Conservation (phyloP, 2,329 filamentous ascomycete genomes). For the Neopestalotiopsis sp. region DNA sequence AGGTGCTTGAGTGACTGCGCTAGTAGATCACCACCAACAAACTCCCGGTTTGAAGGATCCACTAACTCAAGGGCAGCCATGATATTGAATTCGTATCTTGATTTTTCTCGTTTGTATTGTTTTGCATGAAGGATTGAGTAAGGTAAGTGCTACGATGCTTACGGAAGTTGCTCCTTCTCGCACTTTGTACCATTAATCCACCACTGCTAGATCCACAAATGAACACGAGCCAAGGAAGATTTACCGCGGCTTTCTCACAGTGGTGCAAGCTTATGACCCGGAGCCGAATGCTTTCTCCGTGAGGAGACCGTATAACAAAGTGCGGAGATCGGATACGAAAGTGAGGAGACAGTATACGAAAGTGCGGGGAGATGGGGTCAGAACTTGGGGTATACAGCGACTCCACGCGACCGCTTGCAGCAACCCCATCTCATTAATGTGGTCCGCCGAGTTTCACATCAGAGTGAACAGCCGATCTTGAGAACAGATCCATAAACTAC, state of each 20-base stretch:
- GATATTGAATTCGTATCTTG: not conserved
- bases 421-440: not conserved
- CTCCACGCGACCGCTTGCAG: not conserved
- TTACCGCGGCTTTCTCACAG: constrained; percentile 1
- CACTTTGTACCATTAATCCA: not conserved
- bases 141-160: not conserved
- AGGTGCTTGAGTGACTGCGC: constrained; percentile 47
- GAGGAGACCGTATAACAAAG: not conserved
- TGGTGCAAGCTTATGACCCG: not conserved
- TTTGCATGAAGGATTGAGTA: not conserved
- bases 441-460: not conserved
- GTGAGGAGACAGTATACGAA: not conserved
- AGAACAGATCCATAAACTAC: not conserved
- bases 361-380: not conserved
- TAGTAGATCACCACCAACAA: constrained; percentile 49
- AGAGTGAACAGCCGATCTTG: not conserved
- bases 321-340: not conserved
- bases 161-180: not conserved
- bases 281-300: not conserved
- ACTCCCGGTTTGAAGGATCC: constrained; percentile 32
- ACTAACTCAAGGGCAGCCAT: constrained; percentile 4
- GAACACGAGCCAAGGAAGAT: not conserved
- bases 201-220: not conserved
- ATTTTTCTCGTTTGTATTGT: not conserved
- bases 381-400: not conserved